Percentiles rank a stretch among this genome's conserved stretches.
Evolutionary conservation across 805 yeast genomes (phyloP).

Genomic region (Candida incommunis): DNA sequence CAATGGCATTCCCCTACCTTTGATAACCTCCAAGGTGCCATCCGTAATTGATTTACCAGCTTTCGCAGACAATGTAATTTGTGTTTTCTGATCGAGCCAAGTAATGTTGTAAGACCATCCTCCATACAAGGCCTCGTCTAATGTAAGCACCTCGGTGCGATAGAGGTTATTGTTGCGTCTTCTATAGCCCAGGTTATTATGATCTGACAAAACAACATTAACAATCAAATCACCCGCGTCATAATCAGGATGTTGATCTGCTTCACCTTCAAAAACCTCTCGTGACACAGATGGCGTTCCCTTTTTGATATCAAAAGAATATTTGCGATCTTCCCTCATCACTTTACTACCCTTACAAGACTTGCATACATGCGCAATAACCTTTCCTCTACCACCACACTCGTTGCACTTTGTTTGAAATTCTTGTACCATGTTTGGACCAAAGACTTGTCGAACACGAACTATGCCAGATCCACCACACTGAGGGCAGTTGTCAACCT

Average conservation of each 20-base stretch:
- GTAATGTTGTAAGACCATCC: constrained; percentile 63
- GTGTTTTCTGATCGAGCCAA: constrained; percentile 49
- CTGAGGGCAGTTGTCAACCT: constrained; percentile 43
- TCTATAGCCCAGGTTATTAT: constrained; percentile 64
- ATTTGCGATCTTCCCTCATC: constrained; percentile 37
- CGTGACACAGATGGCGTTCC: constrained; percentile 54
- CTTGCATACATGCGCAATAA: constrained; percentile 49
- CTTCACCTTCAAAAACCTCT: constrained; percentile 55
- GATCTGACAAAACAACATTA: constrained; percentile 39
- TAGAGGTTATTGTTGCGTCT: constrained; percentile 62
- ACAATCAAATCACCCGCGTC: constrained; percentile 67
- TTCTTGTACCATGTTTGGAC: constrained; percentile 82
- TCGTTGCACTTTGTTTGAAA: constrained; percentile 65
- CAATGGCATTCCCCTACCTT: constrained; percentile 80
- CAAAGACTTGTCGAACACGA: constrained; percentile 56
- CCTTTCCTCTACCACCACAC: constrained; percentile 68
- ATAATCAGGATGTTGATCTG: constrained; percentile 73
- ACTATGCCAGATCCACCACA: constrained; percentile 71
- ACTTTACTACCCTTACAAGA: constrained; percentile 63
- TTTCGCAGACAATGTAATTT: constrained; percentile 33
- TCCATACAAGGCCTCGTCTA: constrained; percentile 62
- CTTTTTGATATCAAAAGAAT: constrained; percentile 47
- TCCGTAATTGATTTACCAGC: constrained; percentile 38
- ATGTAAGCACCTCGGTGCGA: constrained; percentile 64
- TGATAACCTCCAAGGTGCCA: constrained; percentile 60